A percentile compares a stretch with the other conserved stretches of the same genome.
These are phyloP conservation scores for Cladosporium sp. DNA, from an alignment of 2,329 filamentous ascomycete genomes.

Conservation along the genomic window DNA sequence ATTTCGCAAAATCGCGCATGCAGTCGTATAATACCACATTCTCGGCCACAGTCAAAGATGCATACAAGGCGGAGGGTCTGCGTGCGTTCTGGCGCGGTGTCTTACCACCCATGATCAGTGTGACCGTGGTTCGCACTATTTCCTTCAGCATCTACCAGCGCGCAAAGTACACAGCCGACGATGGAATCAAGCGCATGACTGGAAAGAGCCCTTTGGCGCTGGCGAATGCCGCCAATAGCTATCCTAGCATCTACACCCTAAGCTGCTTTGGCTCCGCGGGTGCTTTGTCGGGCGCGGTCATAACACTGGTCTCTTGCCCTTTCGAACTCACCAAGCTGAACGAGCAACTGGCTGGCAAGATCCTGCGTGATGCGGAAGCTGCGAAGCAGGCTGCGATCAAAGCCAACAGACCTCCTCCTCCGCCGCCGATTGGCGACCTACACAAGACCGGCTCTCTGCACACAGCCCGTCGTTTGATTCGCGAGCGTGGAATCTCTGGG, in stretches of 20 bases:
- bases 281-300: slow-evolving; percentile 74
- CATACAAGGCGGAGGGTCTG: slow-evolving; percentile 61
- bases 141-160: slow-evolving; percentile 79
- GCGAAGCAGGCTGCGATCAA: slow-evolving; percentile 11
- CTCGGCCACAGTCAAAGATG: slow-evolving; percentile 70
- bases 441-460: slow-evolving; percentile 33
- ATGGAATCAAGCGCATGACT: slow-evolving; percentile 65
- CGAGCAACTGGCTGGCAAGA: slow-evolving; percentile 78
- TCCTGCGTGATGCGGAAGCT: slow-evolving; percentile 50
- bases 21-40: slow-evolving; percentile 64
- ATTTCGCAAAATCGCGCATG: slow-evolving; percentile 88
- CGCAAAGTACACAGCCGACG: slow-evolving; percentile 71
- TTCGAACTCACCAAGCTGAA: slow-evolving; percentile 90
- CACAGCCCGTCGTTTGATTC: slow-evolving; percentile 76
- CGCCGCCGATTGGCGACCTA: slow-evolving; percentile 16
- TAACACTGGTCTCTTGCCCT: slow-evolving; percentile 79
- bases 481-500: slow-evolving; percentile 69
- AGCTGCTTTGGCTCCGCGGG: slow-evolving; percentile 76
- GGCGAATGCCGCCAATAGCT: slow-evolving; percentile 68
- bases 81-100: slow-evolving; percentile 59
- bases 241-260: slow-evolving; percentile 71
- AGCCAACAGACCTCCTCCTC: slow-evolving; percentile 8
- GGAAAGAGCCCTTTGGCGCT: slow-evolving; percentile 71
- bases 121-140: slow-evolving; percentile 74
- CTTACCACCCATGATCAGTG: slow-evolving; percentile 74